Conservation (phyloP, 257 asterid species). For the Paulownia fortunei region DNA sequence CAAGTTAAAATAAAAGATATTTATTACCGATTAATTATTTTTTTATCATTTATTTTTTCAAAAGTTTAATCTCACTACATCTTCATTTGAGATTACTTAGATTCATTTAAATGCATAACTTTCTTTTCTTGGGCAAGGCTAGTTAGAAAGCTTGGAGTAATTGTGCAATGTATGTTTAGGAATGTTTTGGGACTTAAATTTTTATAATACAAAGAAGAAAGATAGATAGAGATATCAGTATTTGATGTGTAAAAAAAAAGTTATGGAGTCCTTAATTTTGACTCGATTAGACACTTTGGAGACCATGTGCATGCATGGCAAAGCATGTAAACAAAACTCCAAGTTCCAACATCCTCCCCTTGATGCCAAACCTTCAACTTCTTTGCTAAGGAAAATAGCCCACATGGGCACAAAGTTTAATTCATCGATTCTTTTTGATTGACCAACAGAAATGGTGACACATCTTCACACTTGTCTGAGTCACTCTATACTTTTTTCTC, state of each 20-base stretch:
- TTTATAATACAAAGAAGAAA: too few species aligned
- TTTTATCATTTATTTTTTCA: too few species aligned
- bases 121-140: too few species aligned
- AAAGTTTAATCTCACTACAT: too few species aligned
- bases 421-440: constrained; percentile 21
- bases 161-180: too few species aligned
- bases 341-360: constrained; percentile 1
- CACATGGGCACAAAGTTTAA: constrained; percentile 43
- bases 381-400: constrained; percentile 56
- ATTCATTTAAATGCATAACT: too few species aligned
- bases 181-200: too few species aligned
- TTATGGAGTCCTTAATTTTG: neutral
- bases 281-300: neutral
- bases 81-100: too few species aligned
- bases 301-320: constrained; percentile 22
- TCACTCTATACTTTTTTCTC: constrained; percentile 31
- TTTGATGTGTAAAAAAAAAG: neutral
- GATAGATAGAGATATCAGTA: neutral
- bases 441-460: constrained; percentile 33
- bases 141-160: too few species aligned
- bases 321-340: neutral
- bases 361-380: constrained; percentile 40
- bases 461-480: constrained; percentile 40
- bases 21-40: too few species aligned
- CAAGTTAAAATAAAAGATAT: too few species aligned